Percentiles rank a stretch among this genome's conserved stretches.
phyloP scores from a whole-genome alignment of 805 yeast genomes.

The Yamadazyma paraphyllophila region DNA sequence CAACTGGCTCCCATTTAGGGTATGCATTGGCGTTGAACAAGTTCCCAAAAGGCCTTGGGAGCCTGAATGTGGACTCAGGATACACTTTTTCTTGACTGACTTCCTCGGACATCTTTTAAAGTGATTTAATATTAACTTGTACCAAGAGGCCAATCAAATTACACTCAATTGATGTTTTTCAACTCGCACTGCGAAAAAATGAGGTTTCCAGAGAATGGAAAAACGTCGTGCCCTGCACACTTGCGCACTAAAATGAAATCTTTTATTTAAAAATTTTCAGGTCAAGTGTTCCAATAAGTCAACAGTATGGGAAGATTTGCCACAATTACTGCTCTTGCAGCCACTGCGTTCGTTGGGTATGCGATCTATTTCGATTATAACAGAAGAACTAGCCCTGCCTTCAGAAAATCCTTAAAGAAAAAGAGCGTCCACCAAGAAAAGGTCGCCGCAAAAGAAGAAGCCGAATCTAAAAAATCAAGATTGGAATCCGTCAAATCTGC shows the following conservation, averaged over 20 bases:
- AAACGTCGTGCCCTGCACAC: neutral
- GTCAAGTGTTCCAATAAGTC: neutral
- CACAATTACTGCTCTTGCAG: slow-evolving; percentile 42
- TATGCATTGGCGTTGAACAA: slow-evolving; percentile 38
- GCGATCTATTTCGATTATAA: slow-evolving; percentile 88
- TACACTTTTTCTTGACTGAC: slow-evolving; percentile 1
- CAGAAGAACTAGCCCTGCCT: slow-evolving; percentile 79
- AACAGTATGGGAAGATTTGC: slow-evolving; percentile 12
- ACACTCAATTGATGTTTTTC: slow-evolving; percentile 1
- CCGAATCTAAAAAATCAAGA: slow-evolving; percentile 58
- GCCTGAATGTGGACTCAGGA: slow-evolving; percentile 41
- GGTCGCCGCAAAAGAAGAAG: slow-evolving; percentile 52
- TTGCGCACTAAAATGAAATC: neutral
- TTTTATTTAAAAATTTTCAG: slow-evolving; percentile 1
- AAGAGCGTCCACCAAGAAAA: slow-evolving; percentile 61
- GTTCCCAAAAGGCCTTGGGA: slow-evolving; percentile 43
- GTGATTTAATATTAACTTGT: too few species aligned
- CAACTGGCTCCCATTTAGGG: slow-evolving; percentile 52
- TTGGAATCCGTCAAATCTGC: slow-evolving; percentile 59
- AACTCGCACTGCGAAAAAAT: neutral
- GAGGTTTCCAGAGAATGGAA: neutral
- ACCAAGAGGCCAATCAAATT: slow-evolving; percentile 8
- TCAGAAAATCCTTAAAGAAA: slow-evolving; percentile 73
- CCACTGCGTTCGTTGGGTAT: slow-evolving; percentile 65
- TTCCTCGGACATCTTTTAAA: slow-evolving; percentile 2